A percentile compares a stretch with the other conserved stretches of the same genome.
Evolutionary conservation across 2,329 filamentous ascomycete species (phyloP).

Genomic region (Penicillium nordicum): DNA sequence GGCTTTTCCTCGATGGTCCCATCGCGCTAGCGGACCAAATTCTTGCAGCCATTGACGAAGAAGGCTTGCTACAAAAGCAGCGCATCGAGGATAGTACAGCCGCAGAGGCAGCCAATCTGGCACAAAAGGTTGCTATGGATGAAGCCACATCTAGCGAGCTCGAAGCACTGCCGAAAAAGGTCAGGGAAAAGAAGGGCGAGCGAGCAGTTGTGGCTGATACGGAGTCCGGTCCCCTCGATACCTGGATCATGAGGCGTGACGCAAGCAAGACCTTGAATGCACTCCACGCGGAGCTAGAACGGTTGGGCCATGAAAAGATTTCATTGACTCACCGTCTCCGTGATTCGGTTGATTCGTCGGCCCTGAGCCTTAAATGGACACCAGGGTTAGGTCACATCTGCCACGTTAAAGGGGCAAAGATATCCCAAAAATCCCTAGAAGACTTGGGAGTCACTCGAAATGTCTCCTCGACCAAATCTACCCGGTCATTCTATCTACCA

Average conservation of each 20-base stretch:
- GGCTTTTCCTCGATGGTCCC: slow-evolving; percentile 58
- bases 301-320: slow-evolving; percentile 59
- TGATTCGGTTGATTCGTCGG: slow-evolving; percentile 57
- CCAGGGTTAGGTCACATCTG: slow-evolving; percentile 85
- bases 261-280: slow-evolving; percentile 64
- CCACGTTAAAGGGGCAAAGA: slow-evolving; percentile 76
- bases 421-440: slow-evolving; percentile 50
- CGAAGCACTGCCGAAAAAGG: slow-evolving; percentile 54
- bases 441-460: slow-evolving; percentile 48
- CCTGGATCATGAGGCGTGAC: slow-evolving; percentile 61
- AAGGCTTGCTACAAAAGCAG: slow-evolving; percentile 78
- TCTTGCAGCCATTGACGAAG: slow-evolving; percentile 79
- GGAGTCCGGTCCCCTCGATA: slow-evolving; percentile 47
- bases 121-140: slow-evolving; percentile 65
- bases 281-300: slow-evolving; percentile 66
- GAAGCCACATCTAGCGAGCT: slow-evolving; percentile 61
- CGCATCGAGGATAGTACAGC: slow-evolving; percentile 70
- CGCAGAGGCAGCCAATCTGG: slow-evolving; percentile 67
- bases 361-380: slow-evolving; percentile 78
- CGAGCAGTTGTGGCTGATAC: slow-evolving; percentile 29
- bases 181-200: slow-evolving; percentile 29
- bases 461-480: slow-evolving; percentile 77
- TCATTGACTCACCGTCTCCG: slow-evolving; percentile 61
- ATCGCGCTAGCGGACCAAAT: slow-evolving; percentile 68
- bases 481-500: slow-evolving; percentile 76